These are phyloP conservation scores for Starmera quercuum DNA, from an alignment of 805 yeast species.

Conservation along the genomic window DNA sequence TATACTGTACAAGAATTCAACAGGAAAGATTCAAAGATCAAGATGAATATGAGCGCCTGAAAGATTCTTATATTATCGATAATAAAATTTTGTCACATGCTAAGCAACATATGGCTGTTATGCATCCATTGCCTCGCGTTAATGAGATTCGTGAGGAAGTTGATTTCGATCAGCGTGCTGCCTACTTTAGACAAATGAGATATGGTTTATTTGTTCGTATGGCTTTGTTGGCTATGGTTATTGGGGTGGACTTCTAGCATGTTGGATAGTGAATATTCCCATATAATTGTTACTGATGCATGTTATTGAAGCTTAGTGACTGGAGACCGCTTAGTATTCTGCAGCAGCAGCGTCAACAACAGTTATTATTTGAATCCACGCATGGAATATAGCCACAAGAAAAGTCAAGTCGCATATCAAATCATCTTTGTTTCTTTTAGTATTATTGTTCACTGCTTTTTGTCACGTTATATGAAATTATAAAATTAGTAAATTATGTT, in stretches of 20 bases:
- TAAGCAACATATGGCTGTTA: constrained; percentile 95
- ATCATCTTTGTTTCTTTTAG: too few relatives aligned
- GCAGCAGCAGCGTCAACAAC: too few relatives aligned
- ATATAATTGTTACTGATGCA: too few relatives aligned
- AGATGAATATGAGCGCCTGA: constrained; percentile 76
- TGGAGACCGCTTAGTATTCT: constrained; percentile 15
- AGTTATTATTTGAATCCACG: too few relatives aligned
- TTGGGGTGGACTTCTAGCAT: constrained; percentile 81
- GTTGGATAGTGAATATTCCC: not conserved
- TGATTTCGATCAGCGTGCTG: constrained; percentile 98
- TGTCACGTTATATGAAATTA: too few relatives aligned
- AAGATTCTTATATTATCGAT: constrained; percentile 88
- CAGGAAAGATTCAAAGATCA: constrained; percentile 84
- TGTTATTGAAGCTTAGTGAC: constrained; percentile 6
- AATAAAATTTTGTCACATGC: constrained; percentile 87
- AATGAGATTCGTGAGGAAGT: constrained; percentile 96
- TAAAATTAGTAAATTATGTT: too few relatives aligned
- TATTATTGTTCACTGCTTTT: too few relatives aligned
- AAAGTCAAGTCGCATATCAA: too few relatives aligned
- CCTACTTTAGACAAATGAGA: constrained; percentile 99
- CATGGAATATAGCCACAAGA: too few relatives aligned
- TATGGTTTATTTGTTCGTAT: constrained; percentile 97
- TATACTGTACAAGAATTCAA: constrained; percentile 97
- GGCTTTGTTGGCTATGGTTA: constrained; percentile 97
- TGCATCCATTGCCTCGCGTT: constrained; percentile 98